Conservation (phyloP, 164 flowering plant species). For the Brasenia schreberi region DNA sequence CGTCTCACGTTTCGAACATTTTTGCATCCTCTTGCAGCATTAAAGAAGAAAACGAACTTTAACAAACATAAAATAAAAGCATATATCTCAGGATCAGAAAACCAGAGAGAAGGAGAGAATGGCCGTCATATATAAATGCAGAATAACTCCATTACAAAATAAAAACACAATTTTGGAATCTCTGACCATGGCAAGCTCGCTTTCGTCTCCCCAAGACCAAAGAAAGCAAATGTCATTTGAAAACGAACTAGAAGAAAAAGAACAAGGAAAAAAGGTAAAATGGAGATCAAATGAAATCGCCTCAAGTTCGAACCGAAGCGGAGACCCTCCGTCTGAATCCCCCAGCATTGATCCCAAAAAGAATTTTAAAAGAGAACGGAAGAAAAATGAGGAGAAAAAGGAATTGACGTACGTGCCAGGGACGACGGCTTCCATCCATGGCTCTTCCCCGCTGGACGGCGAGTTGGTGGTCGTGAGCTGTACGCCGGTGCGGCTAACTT, state of each 20-base stretch:
- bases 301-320: not conserved
- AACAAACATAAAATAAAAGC: too few species aligned
- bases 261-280: not conserved
- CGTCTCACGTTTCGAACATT: too few species aligned
- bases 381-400: not conserved
- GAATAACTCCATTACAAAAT: too few species aligned
- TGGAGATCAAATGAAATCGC: not conserved
- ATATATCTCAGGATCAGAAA: too few species aligned
- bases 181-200: not conserved
- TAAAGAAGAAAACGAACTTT: too few species aligned
- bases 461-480: constrained; percentile 84
- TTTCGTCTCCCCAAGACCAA: not conserved
- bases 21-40: too few species aligned
- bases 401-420: constrained; percentile 77
- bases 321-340: not conserved
- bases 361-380: not conserved
- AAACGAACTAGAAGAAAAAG: not conserved
- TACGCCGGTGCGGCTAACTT: constrained; percentile 47
- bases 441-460: constrained; percentile 25
- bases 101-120: too few species aligned
- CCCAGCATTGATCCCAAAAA: not conserved
- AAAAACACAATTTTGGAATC: too few species aligned
- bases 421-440: constrained; percentile 86
- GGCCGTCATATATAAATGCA: too few species aligned
- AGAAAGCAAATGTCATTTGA: not conserved